Evolutionary conservation across 202 grass and related monocot genomes (phyloP), one percentile per base, ranked within the genome.

Genomic region (Carex sylvatica): DNA sequence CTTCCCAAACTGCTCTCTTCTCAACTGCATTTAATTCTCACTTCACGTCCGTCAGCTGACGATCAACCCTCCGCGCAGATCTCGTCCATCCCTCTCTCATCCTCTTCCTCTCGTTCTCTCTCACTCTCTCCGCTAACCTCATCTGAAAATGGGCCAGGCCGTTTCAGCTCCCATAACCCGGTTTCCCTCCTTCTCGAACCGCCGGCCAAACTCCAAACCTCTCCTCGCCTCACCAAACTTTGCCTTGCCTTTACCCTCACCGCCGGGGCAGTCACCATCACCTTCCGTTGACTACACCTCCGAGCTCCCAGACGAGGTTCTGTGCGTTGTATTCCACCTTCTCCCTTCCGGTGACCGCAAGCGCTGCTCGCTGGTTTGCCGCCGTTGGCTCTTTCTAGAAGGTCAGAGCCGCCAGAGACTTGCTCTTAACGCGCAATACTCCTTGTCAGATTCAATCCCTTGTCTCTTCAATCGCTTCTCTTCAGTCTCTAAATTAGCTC

Each of bases 291-390:
- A 99, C 72, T 78, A 92, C 88, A 95, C 86, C 13, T 70, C 72
- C 2, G 86, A 93, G 23, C 89, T 98, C 18, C 96, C 96, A 0
- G 91, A 95, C 67, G 96, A 99, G 73, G 86, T 95, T 22, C 83
- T 99, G 0, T 86, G 87, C 28, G 36, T 87, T 3, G 62, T 93
- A 0, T 95, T 99, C 20, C 84, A 82, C 1, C 82, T 86, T 19
- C 88, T 99, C 2, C 71, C 72, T 55, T 89, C 96, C 9, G 89
- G 86, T 6, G 93, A 99, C 86, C 89, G 96, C 76, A 95, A 99
- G 81, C 80, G 88, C 9, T 99, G 89, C 83, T 93, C 96, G 23
- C 89, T 98, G 22, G 92, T 98, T 0, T 98, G 89, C 74, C 88
- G 86, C 61, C 83, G 91, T 22, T 95, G 92, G 96, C 71, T 89